Conservation (phyloP, 352 stramenopile genomes). For the Phytophthora ohioensis region DNA sequence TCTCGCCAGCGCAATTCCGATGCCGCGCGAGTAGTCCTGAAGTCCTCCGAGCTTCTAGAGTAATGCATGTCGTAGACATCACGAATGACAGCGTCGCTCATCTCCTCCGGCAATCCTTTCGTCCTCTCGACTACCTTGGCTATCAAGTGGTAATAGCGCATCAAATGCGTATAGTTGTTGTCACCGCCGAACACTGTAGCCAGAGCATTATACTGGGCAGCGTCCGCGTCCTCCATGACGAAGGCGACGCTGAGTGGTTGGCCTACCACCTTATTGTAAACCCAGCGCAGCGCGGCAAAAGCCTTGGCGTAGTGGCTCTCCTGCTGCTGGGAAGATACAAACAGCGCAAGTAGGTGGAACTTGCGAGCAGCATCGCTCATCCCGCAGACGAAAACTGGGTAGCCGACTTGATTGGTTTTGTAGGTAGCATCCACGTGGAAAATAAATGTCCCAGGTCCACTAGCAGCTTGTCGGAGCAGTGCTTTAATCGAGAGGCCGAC, state of each 20-base stretch:
- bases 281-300: background rate
- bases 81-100: background rate
- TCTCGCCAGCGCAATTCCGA: too few species aligned
- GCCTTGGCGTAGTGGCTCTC: background rate
- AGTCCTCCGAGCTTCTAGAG: too few species aligned
- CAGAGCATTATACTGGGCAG: background rate
- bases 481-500: background rate
- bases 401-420: background rate
- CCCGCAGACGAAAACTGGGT: background rate
- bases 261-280: background rate
- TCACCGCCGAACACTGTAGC: background rate
- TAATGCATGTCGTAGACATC: slow-evolving; percentile 9
- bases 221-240: background rate
- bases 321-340: background rate
- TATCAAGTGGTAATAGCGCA: slow-evolving; percentile 1
- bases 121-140: background rate
- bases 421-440: background rate
- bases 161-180: background rate
- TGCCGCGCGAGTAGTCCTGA: too few species aligned
- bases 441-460: background rate
- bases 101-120: background rate
- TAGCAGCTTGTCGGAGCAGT: background rate
- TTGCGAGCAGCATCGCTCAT: background rate
- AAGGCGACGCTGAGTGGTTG: background rate
- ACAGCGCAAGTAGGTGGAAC: slow-evolving; percentile 5